A percentile compares a stretch with the other conserved stretches of the same genome.
Conservation (phyloP, 768 basidiomycete species). For the Gymnopilus junonius region DNA sequence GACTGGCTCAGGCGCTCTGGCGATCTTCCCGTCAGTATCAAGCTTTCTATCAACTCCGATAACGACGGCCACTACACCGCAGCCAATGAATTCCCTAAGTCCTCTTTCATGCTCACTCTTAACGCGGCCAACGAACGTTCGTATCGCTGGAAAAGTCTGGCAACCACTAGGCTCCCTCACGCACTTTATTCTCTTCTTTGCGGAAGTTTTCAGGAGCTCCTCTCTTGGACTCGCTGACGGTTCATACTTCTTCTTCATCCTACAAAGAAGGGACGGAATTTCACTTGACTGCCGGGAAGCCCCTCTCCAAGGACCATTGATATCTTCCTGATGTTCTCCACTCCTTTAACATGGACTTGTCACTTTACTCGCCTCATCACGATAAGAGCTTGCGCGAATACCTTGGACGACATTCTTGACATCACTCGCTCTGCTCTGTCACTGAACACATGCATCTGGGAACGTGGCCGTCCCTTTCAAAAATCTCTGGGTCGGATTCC, state of each 20-base stretch:
- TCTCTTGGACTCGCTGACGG: too few relatives aligned
- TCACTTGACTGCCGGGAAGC: neutral
- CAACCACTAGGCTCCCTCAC: neutral
- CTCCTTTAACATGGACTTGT: neutral
- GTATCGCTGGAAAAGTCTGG: neutral
- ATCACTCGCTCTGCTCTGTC: neutral
- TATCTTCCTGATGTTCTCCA: neutral
- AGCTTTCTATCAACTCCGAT: too few relatives aligned
- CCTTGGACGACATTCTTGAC: neutral
- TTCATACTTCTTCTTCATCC: too few relatives aligned
- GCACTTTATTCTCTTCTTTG: neutral
- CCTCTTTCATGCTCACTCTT: neutral
- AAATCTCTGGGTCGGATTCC: too few relatives aligned
- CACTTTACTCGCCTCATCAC: neutral
- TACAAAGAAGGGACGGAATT: neutral
- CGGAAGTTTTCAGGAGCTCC: neutral
- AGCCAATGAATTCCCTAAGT: neutral
- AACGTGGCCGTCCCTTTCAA: neutral
- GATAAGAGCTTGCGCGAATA: neutral
- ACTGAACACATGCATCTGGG: neutral
- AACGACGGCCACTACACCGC: too few relatives aligned
- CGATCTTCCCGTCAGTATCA: neutral
- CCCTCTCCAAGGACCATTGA: neutral
- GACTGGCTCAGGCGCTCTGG: neutral
- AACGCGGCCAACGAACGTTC: neutral